phyloP scores from a whole-genome alignment of 371 early-diverging fungal species.

The Lichtheimia hyalospora region DNA sequence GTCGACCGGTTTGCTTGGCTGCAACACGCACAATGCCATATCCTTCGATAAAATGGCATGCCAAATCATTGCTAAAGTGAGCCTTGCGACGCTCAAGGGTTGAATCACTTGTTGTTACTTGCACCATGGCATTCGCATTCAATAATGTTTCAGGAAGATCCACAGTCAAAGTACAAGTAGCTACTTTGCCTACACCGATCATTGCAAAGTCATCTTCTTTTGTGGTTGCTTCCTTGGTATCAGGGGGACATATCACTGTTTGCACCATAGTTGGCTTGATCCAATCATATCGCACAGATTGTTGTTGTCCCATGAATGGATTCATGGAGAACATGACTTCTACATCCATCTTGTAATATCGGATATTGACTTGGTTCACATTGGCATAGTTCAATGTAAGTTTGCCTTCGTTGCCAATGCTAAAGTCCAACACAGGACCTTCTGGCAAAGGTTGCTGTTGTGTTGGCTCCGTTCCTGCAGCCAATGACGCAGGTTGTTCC shows the following conservation, averaged over 20 bases:
- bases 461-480: not conserved
- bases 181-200: constrained; percentile 28
- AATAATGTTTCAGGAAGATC: not conserved
- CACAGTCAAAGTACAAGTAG: not conserved
- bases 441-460: constrained; percentile 11
- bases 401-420: constrained; percentile 12
- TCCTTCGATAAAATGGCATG: constrained; percentile 45
- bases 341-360: constrained; percentile 59
- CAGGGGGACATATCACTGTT: not conserved
- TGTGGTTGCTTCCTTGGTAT: not conserved
- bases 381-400: constrained; percentile 34
- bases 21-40: constrained; percentile 53
- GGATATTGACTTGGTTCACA: constrained; percentile 33
- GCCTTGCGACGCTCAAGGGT: constrained; percentile 35
- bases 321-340: constrained; percentile 61
- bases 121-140: constrained; percentile 27
- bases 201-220: constrained; percentile 31
- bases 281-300: constrained; percentile 9
- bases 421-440: constrained; percentile 32
- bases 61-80: constrained; percentile 46
- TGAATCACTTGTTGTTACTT: constrained; percentile 22
- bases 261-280: constrained; percentile 29
- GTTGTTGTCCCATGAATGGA: constrained; percentile 32
- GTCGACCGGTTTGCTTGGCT: constrained; percentile 26
- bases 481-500: constrained; percentile 6